Conservation (phyloP, 495 filamentous ascomycete species). For the Chaetomidium leptoderma region DNA sequence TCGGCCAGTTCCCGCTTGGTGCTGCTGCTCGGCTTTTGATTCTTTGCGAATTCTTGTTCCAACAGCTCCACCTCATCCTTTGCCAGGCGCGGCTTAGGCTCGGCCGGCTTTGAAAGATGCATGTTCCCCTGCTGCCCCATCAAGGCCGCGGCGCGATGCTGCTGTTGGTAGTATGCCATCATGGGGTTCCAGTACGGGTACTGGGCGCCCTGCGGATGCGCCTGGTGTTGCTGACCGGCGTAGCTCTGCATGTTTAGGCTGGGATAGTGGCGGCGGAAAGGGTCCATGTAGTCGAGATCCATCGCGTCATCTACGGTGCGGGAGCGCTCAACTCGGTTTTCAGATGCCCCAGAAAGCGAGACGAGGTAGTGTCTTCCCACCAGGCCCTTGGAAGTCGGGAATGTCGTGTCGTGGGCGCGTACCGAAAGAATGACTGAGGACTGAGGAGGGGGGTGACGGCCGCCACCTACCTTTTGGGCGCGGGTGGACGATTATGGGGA, state of each 20-base stretch:
- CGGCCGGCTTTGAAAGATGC: constrained; percentile 40
- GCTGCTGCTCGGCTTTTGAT: constrained; percentile 73
- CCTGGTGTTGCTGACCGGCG: constrained; percentile 19
- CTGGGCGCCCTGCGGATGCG: constrained; percentile 23
- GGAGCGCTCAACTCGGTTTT: too few species aligned
- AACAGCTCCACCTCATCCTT: constrained; percentile 78
- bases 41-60: constrained; percentile 68
- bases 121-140: constrained; percentile 31
- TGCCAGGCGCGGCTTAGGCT: constrained; percentile 64
- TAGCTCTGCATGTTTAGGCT: constrained; percentile 21
- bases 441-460: constrained; percentile 25
- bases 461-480: neutral
- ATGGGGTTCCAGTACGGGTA: constrained; percentile 30
- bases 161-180: constrained; percentile 31
- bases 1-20: constrained; percentile 71
- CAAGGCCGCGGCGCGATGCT: constrained; percentile 31
- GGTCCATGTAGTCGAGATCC: constrained; percentile 34
- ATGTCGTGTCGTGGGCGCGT: constrained; percentile 11
- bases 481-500: constrained; percentile 7
- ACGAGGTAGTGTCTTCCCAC: too few species aligned
- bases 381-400: neutral
- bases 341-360: too few species aligned
- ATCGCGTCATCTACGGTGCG: constrained; percentile 11
- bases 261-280: constrained; percentile 26
- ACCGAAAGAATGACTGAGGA: constrained; percentile 45